These are phyloP conservation scores for Aspergillus puulaauensis DNA, from an alignment of 2,329 filamentous ascomycete genomes.

Conservation along the genomic window DNA sequence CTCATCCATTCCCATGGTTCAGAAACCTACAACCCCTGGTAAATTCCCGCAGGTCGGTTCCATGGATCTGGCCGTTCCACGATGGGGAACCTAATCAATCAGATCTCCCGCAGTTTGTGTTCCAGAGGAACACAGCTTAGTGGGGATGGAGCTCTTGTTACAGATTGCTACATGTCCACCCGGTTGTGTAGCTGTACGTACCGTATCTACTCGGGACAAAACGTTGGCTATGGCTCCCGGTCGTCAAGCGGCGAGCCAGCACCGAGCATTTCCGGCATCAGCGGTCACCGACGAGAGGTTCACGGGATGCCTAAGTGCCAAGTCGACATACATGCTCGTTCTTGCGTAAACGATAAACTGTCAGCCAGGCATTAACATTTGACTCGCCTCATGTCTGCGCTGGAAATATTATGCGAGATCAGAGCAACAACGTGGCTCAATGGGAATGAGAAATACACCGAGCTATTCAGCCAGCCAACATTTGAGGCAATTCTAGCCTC, in stretches of 20 bases:
- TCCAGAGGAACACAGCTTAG: neutral
- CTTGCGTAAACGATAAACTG: neutral
- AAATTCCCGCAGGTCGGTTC: slow-evolving; percentile 19
- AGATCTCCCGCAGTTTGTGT: slow-evolving; percentile 14
- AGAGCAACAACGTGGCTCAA: slow-evolving; percentile 6
- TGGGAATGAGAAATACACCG: neutral
- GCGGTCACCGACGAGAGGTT: neutral
- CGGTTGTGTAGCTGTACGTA: neutral
- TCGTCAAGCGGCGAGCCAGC: neutral
- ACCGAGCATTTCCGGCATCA: neutral
- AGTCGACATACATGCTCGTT: neutral
- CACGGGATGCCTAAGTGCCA: neutral
- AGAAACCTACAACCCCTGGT: slow-evolving; percentile 15
- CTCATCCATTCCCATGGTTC: slow-evolving; percentile 7
- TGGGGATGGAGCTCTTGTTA: slow-evolving; percentile 6
- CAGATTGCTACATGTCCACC: slow-evolving; percentile 5
- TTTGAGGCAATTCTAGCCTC: neutral
- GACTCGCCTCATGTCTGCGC: neutral
- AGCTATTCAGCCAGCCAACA: neutral
- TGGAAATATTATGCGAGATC: neutral
- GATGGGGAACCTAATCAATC: slow-evolving; percentile 16
- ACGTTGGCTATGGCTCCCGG: neutral
- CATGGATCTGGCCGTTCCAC: slow-evolving; percentile 22
- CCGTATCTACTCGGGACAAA: neutral
- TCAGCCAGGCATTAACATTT: neutral